A percentile compares a stretch with the other conserved stretches of the same genome.
Conservation (phyloP, 148 eudicot species). For the Polygonum aviculare region DNA sequence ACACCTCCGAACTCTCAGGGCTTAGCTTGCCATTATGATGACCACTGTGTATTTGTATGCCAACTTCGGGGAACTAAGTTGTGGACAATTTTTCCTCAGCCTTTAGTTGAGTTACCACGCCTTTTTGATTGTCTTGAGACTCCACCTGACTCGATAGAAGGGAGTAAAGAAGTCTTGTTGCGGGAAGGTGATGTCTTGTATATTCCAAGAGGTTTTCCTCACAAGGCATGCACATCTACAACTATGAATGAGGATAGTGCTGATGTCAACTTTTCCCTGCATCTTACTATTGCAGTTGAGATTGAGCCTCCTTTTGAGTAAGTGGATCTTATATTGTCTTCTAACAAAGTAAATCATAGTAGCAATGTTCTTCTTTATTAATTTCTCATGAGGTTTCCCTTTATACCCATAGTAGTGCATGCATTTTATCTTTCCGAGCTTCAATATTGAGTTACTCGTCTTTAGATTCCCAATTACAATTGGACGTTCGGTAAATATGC, state of each 20-base stretch:
- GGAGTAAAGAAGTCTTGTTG: conserved; percentile 33
- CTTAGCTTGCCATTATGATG: conserved; percentile 77
- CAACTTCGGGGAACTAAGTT: conserved; percentile 63
- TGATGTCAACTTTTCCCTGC: conserved; percentile 41
- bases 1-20: conserved; percentile 89
- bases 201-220: conserved; percentile 88
- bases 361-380: neutral
- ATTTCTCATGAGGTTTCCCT: neutral
- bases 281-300: conserved; percentile 78
- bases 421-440: neutral
- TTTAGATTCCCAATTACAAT: neutral
- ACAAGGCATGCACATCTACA: conserved; percentile 55
- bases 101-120: conserved; percentile 48
- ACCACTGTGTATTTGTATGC: conserved; percentile 86
- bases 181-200: conserved; percentile 78
- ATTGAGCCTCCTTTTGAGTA: conserved; percentile 92
- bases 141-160: conserved; percentile 19
- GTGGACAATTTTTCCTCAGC: conserved; percentile 46
- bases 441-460: neutral
- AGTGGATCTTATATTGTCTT: conserved; percentile 23
- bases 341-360: neutral
- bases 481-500: neutral
- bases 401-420: neutral
- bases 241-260: conserved; percentile 20
- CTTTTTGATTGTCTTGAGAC: conserved; percentile 45